phyloP scores from a whole-genome alignment of 1,284 basidiomycete genomes.

The Ganoderma meredithae region DNA sequence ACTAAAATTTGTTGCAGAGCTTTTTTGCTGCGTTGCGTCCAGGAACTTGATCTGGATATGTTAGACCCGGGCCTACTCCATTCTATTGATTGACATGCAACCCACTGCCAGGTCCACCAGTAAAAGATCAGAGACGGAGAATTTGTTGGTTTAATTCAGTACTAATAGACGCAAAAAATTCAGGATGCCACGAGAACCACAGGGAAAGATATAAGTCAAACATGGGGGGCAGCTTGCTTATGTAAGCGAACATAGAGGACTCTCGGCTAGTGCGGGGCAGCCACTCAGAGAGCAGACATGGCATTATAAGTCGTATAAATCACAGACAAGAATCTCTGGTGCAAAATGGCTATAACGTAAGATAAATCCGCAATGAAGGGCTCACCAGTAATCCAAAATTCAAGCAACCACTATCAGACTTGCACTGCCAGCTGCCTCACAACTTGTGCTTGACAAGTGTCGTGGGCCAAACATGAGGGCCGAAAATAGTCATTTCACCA shows the following conservation, averaged over 20 bases:
- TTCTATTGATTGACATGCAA: neutral
- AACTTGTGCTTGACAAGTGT: too few relatives aligned
- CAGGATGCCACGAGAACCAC: neutral
- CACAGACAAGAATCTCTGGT: neutral
- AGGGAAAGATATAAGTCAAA: neutral
- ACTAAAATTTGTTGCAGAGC: neutral
- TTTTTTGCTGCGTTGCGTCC: neutral
- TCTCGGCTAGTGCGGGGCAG: neutral
- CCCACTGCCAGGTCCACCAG: neutral
- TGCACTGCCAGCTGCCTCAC: too few relatives aligned
- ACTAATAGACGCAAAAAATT: neutral
- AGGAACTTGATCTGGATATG: neutral
- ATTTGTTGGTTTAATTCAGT: neutral
- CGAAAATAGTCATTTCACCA: neutral
- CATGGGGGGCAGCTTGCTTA: neutral
- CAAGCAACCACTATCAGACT: too few relatives aligned
- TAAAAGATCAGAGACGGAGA: neutral
- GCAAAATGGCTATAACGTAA: too few relatives aligned
- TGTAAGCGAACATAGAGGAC: neutral
- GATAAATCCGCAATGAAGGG: too few relatives aligned
- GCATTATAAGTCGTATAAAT: neutral
- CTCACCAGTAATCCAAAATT: too few relatives aligned
- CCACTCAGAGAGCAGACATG: neutral
- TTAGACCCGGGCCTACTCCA: neutral
- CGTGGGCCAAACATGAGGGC: too few relatives aligned